Base-by-base conservation (phyloP, 306 rosid genomes). In the Astragalus membranaceus region DNA sequence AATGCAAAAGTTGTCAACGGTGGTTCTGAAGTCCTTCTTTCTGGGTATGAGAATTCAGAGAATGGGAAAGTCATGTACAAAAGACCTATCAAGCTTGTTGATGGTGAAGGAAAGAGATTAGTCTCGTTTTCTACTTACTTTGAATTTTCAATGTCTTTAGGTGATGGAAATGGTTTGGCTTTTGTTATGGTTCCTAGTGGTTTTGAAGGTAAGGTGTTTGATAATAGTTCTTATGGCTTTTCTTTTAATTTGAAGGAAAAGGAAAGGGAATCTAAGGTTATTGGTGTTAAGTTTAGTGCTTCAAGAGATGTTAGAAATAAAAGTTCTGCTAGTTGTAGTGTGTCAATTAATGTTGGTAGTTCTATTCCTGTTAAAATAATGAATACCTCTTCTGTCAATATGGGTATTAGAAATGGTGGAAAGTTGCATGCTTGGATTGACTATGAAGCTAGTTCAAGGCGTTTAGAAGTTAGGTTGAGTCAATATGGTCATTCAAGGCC, bases 341-440 rank as follows among this genome's bases (percentile, higher is more conserved):
- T 84, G 11, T 76, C 86, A 47, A 87, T 94, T 63, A 78, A 86
- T 73, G 84, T 84, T 76, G 92, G 87, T 75, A 76, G 72, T 69
- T 55, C 66, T 76, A 73, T 78, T 16, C 76, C 82, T 36, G 79
- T 81, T 49, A 76, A 67, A 71, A 78, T 44, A 35, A 85, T 86
- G n/a, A 83, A 77, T 72, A 48, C 64, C 4, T 88, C 92, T 5
- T 53, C 55, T 74, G 57, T 67, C 54, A 75, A 77, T 37, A 42
- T 70, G 84, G 75, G 55, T 66, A 63, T 75, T 11, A 70, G 70
- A 65, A 83, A 55, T 43, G 88, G 79, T 44, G 80, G 66, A 46
- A 83, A 75, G 53, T 23, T 85, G 46, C 82, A 77, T 68, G 87
- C 91, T 46, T 94, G 99, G 99, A 85, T 94, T 75, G 97, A 94